Evolutionary conservation across 257 asterid species (phyloP), one percentile per base, ranked within the genome.

Genomic region (Henckelia pumila): DNA sequence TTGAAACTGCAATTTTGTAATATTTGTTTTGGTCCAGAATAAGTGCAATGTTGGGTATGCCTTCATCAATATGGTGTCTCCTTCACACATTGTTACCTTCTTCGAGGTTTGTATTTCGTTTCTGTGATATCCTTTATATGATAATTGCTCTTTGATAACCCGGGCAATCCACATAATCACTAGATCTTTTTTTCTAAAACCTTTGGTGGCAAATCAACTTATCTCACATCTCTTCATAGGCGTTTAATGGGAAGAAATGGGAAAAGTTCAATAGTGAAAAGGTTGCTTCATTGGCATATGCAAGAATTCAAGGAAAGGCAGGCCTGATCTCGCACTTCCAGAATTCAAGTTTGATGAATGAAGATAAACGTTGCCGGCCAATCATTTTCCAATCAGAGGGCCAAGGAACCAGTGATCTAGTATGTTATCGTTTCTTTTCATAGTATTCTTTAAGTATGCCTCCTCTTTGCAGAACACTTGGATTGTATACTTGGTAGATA

Each of bases 21-120:
- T 50, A 71, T 10, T 65, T 67, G 56, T 66, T 65, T 56, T 75
- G 52, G 58, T 81, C 67, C 91, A 93, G 99, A 93, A 93, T 77
- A 93, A 93, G 78, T 93, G 99, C 88, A 93, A 93, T 5, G 99
- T 93, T 21, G 99, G 99, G 59, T 93, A 93, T 62, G 97, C 99
- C 66, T 93, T 93, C 84, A 93, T 93, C 70, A 93, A 93, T 50
- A 93, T 93, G 99, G 88, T 84, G 70, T 87, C 95, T 69, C 95
- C 99, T 55, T 82, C 82, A 5, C 91, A 81, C 72, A 88, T 93
- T 26, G 63, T 84, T 74, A 79, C 97, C 75, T 90, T 93, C 79
- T 81, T 75, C n/a, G 86, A 91, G 99, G 99, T 90, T 65, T 22
- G 78, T 74, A 52, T 66, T 76, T 73, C 63, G 25, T 29, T 64